Evolutionary conservation across 768 basidiomycete genomes (phyloP).

Genomic region (Serendipita sp.): DNA sequence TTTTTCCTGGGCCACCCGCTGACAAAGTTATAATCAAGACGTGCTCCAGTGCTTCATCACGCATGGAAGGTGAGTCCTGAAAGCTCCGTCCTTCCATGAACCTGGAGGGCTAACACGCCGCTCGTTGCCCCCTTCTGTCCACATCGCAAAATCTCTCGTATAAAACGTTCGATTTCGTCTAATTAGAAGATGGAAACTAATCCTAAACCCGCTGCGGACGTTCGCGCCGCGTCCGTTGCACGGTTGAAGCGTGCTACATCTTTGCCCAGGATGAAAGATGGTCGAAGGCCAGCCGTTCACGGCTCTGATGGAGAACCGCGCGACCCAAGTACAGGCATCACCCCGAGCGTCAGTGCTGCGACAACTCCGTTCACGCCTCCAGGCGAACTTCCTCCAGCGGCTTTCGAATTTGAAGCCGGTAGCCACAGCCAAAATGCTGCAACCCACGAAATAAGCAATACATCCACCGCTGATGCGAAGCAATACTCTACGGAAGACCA

Average conservation of each 20-base stretch:
- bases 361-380: constrained; percentile 4
- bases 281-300: constrained; percentile 46
- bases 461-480: background rate
- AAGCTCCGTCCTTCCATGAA: background rate
- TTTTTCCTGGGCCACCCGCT: background rate
- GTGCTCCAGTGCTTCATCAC: background rate
- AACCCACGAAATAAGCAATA: background rate
- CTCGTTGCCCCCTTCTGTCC: no score
- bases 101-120: background rate
- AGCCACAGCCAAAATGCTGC: background rate
- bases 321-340: background rate
- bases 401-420: background rate
- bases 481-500: background rate
- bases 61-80: constrained; percentile 1
- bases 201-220: constrained; percentile 35
- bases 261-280: constrained; percentile 80
- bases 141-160: no score
- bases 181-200: background rate
- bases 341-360: background rate
- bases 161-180: no score
- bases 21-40: background rate
- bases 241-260: constrained; percentile 87
- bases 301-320: constrained; percentile 7
- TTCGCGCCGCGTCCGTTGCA: constrained; percentile 75
- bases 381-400: background rate